phyloP scores from a whole-genome alignment of 148 eudicot species.

The Vaccinium darrowii region DNA sequence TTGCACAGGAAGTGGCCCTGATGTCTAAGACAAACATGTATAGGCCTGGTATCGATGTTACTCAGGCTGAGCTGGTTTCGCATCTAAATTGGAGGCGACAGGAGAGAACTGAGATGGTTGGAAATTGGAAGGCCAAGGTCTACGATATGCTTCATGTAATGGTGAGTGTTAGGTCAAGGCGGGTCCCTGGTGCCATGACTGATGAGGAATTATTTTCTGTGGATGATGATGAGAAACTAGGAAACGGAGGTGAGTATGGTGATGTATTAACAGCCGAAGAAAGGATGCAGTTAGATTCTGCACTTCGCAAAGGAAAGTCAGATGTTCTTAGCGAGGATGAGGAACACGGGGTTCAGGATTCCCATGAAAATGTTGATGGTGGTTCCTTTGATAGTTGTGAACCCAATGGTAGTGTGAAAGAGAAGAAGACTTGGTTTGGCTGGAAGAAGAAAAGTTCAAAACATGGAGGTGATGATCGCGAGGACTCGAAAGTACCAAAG shows the following conservation, averaged over 20 bases:
- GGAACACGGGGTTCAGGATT: slow-evolving; percentile 43
- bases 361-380: slow-evolving; percentile 41
- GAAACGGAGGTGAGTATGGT: slow-evolving; percentile 63
- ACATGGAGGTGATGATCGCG: slow-evolving; percentile 48
- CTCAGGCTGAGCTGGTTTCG: slow-evolving; percentile 88
- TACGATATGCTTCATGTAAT: slow-evolving; percentile 89
- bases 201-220: slow-evolving; percentile 86
- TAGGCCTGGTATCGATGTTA: slow-evolving; percentile 94
- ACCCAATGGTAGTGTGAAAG: slow-evolving; percentile 51
- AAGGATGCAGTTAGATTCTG: slow-evolving; percentile 74
- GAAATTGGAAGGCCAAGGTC: slow-evolving; percentile 88
- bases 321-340: slow-evolving; percentile 60
- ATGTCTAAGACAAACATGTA: slow-evolving; percentile 92
- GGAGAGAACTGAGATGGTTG: slow-evolving; percentile 83
- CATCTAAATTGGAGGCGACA: slow-evolving; percentile 91
- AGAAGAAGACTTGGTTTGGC: slow-evolving; percentile 79
- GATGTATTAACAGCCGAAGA: slow-evolving; percentile 81
- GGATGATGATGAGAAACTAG: slow-evolving; percentile 57
- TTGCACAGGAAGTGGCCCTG: slow-evolving; percentile 82
- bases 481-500: slow-evolving; percentile 55
- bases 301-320: slow-evolving; percentile 61
- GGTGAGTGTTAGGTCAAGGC: slow-evolving; percentile 92
- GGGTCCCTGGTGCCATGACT: slow-evolving; percentile 92
- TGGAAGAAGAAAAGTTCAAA: slow-evolving; percentile 76
- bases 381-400: slow-evolving; percentile 50